These are phyloP conservation scores for Dendrobium officinale DNA, from an alignment of 106 monocot genomes.

Conservation along the genomic window DNA sequence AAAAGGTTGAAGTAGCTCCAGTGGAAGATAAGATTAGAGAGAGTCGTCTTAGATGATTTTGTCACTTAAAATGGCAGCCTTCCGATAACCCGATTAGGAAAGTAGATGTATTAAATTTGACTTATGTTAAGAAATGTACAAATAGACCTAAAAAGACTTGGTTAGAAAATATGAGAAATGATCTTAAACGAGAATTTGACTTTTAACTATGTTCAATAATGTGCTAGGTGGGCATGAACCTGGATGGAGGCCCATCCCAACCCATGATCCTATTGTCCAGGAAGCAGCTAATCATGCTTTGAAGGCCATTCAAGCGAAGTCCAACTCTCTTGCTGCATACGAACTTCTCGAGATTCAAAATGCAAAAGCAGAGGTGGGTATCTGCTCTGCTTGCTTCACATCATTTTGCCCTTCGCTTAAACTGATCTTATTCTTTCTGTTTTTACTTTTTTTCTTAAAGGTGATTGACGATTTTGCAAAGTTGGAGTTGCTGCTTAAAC, in stretches of 20 bases:
- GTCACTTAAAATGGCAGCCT: too few species aligned
- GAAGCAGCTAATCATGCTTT: slow-evolving; percentile 88
- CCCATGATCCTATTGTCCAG: slow-evolving; percentile 65
- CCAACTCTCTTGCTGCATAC: slow-evolving; percentile 69
- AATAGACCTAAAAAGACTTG: too few species aligned
- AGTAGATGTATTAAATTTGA: too few species aligned
- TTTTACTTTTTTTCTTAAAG: slow-evolving; percentile 28
- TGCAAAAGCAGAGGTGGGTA: slow-evolving; percentile 64
- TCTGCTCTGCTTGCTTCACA: not conserved
- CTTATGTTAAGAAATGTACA: too few species aligned
- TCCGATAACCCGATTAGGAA: too few species aligned
- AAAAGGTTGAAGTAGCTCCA: too few species aligned
- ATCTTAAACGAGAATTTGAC: too few species aligned
- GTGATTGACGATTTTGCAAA: slow-evolving; percentile 63
- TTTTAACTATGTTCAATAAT: not conserved
- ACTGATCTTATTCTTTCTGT: not conserved
- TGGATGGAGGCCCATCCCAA: slow-evolving; percentile 60
- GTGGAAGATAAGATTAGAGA: too few species aligned
- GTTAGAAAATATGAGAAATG: too few species aligned
- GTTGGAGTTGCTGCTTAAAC: slow-evolving; percentile 80
- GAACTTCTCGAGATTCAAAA: slow-evolving; percentile 68
- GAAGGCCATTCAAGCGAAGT: slow-evolving; percentile 61
- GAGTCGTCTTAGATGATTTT: too few species aligned
- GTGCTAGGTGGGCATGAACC: slow-evolving; percentile 45
- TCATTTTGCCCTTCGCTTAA: too few species aligned